phyloP scores from a whole-genome alignment of 169 alveolate species.

The Toxoplasma gondii region DNA sequence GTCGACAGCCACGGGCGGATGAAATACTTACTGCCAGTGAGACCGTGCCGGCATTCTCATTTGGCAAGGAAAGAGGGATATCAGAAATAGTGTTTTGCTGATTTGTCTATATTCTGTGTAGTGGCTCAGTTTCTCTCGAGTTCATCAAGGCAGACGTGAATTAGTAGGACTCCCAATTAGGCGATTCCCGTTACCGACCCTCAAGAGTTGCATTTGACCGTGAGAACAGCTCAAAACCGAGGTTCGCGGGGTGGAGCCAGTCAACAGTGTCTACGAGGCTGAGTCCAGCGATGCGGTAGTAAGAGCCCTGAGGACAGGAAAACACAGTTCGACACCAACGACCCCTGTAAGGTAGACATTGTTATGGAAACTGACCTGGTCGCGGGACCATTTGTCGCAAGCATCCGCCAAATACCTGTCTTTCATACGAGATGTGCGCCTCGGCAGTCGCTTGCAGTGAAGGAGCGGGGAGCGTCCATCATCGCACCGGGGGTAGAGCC shows the following conservation, averaged over 20 bases:
- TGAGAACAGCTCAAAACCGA: slow-evolving; percentile 22
- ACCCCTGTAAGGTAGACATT: not conserved
- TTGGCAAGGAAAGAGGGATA: too few species aligned
- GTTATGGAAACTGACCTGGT: not conserved
- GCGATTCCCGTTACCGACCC: not conserved
- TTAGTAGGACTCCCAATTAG: too few species aligned
- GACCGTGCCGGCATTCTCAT: too few species aligned
- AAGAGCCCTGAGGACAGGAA: slow-evolving; percentile 17
- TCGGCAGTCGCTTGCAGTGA: not conserved
- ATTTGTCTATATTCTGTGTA: too few species aligned
- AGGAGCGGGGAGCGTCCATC: too few species aligned
- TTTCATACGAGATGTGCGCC: not conserved
- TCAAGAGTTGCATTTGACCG: slow-evolving; percentile 15
- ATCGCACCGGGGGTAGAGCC: too few species aligned
- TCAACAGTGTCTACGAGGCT: slow-evolving; percentile 31
- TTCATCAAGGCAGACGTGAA: too few species aligned
- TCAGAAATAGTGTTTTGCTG: too few species aligned
- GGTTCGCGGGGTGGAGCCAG: slow-evolving; percentile 47
- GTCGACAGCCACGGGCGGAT: not conserved
- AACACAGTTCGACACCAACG: not conserved
- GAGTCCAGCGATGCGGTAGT: slow-evolving; percentile 13
- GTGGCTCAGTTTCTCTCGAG: too few species aligned
- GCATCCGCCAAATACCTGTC: not conserved
- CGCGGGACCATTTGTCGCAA: not conserved
- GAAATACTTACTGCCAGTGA: too few species aligned